Evolutionary conservation across 2,329 filamentous ascomycete species (phyloP).

Genomic region (Ascochyta rabiei): DNA sequence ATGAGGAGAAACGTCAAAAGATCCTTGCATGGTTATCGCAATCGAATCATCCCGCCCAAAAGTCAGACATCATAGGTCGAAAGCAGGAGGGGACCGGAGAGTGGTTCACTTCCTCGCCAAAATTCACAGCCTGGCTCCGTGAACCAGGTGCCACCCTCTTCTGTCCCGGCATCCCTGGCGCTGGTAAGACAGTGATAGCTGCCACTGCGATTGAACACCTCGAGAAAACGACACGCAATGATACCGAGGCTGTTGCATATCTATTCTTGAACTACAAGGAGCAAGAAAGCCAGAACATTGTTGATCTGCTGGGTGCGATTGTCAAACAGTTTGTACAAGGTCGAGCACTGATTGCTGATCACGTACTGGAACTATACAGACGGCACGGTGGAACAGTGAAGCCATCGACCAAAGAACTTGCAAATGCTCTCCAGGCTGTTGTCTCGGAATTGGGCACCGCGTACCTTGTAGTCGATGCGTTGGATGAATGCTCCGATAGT

Average conservation of each 20-base stretch:
- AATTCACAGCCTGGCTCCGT: slow-evolving; percentile 20
- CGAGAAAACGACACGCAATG: not conserved
- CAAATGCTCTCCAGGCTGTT: slow-evolving; percentile 21
- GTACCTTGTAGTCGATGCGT: slow-evolving; percentile 40
- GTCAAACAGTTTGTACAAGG: slow-evolving; percentile 42
- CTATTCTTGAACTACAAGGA: slow-evolving; percentile 43
- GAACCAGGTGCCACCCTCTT: slow-evolving; percentile 21
- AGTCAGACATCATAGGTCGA: slow-evolving; percentile 11
- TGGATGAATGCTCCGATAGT: slow-evolving; percentile 38
- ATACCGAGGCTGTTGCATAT: slow-evolving; percentile 30
- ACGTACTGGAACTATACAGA: slow-evolving; percentile 31
- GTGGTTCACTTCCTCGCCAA: slow-evolving; percentile 28
- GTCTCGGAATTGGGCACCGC: slow-evolving; percentile 25
- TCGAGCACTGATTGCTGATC: slow-evolving; percentile 23
- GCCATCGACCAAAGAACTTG: slow-evolving; percentile 29
- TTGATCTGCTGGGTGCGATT: slow-evolving; percentile 35
- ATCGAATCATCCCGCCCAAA: slow-evolving; percentile 15
- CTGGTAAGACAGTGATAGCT: slow-evolving; percentile 38
- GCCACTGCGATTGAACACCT: slow-evolving; percentile 29
- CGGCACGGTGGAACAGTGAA: slow-evolving; percentile 20
- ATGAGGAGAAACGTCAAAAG: not conserved
- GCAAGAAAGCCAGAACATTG: slow-evolving; percentile 29
- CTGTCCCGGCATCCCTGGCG: slow-evolving; percentile 34
- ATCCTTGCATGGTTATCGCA: slow-evolving; percentile 17
- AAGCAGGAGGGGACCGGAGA: slow-evolving; percentile 18